Percentiles rank a stretch among this genome's conserved stretches.
These are phyloP conservation scores for Dipteronia dyeriana DNA, from an alignment of 345 rosid species.

Conservation along the genomic window DNA sequence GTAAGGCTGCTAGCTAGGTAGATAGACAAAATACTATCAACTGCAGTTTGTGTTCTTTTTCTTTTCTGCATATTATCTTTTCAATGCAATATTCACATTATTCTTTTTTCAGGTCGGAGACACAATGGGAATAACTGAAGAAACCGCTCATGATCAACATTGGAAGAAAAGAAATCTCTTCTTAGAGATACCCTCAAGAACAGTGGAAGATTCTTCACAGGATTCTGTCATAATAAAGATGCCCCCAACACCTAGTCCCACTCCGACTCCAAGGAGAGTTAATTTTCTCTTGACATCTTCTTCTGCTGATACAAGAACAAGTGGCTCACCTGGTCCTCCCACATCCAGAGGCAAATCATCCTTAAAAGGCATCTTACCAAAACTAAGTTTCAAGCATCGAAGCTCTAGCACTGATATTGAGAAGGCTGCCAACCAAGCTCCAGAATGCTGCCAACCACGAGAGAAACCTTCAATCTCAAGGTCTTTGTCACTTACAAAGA, in stretches of 20 bases:
- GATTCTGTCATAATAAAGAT: constrained; percentile 61
- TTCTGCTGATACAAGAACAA: constrained; percentile 43
- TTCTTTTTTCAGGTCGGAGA: constrained; percentile 49
- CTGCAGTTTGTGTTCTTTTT: constrained; percentile 2
- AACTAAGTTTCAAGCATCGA: constrained; percentile 61
- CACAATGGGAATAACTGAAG: constrained; percentile 48
- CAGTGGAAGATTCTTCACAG: constrained; percentile 40
- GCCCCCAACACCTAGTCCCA: constrained; percentile 76
- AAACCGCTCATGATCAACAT: constrained; percentile 38
- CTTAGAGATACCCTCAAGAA: constrained; percentile 77
- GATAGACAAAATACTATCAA: background rate
- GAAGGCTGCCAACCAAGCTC: constrained; percentile 42
- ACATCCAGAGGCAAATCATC: constrained; percentile 61
- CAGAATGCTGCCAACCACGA: constrained; percentile 32
- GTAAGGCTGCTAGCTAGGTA: background rate
- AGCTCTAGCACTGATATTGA: constrained; percentile 53
- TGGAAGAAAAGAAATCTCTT: constrained; percentile 72
- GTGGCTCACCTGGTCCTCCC: constrained; percentile 52
- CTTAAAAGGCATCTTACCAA: constrained; percentile 60
- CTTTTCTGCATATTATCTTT: constrained; percentile 21
- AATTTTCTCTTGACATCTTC: constrained; percentile 67
- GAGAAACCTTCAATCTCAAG: constrained; percentile 76
- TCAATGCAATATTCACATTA: constrained; percentile 13
- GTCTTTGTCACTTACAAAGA: constrained; percentile 75
- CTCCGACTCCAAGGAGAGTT: constrained; percentile 83